Base-by-base conservation (phyloP, 805 yeast species). In the Candida suzukii region DNA sequence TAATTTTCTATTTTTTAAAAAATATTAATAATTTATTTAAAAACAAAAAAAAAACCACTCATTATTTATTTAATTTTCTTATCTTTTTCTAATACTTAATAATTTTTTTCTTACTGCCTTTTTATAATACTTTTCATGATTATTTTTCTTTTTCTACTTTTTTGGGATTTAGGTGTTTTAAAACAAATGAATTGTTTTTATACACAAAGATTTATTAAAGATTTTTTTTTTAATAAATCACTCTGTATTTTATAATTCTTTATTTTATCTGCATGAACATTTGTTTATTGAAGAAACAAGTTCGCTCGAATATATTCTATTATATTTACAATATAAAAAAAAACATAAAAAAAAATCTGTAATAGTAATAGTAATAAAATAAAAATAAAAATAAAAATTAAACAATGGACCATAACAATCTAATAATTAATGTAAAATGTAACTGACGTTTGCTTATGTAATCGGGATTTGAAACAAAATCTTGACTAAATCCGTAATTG, bases 201-300 rank as follows among this genome's bases (percentile, higher is more conserved):
- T n/a, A n/a, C n/a, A n/a, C n/a, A n/a, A n/a, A n/a, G n/a, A n/a
- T n/a, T n/a, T n/a, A n/a, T n/a, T n/a, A n/a, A n/a, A n/a, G n/a
- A n/a, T n/a, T n/a, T n/a, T n/a, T n/a, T n/a, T n/a, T n/a, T 24
- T 7, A 35, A 30, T 40, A 34, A 42, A 38, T 39, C 37, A 27
- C 13, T 27, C 11, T 16, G 3, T 17, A 29, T 38, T 41, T 37
- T 37, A 42, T 39, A 44, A 42, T 19, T 33, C 20, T 40, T 41
- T 48, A 42, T 37, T 41, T 41, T 45, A 50, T 48, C 42, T 45
- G 51, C 48, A 49, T 50, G 66, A 59, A 61, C 66, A 57, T 59
- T 54, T 63, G 68, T 64, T 63, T 63, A 56, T 58, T 61, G 69
- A 64, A 63, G 47, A 63, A 60, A 65, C 68, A 59, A 50, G 63